Percentiles rank a stretch among this genome's conserved stretches.
phyloP scores from a whole-genome alignment of 108 stramenopile species.

The Skeletonema tropicum region DNA sequence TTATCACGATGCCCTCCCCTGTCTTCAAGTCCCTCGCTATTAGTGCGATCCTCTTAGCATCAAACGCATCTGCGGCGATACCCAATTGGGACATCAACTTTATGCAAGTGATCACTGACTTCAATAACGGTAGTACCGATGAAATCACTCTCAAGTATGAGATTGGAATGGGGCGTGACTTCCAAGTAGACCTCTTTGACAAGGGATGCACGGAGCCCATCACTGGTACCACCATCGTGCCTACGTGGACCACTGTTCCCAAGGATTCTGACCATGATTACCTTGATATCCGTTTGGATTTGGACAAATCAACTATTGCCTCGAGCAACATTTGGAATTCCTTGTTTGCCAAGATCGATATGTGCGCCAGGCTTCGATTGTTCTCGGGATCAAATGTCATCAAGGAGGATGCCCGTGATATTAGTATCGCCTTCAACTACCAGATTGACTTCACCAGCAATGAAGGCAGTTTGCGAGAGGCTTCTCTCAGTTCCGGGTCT shows the following conservation, averaged over 20 bases:
- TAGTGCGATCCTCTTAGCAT: conserved; percentile 25
- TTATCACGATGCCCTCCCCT: neutral
- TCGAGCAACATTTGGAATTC: conserved; percentile 31
- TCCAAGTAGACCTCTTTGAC: conserved; percentile 33
- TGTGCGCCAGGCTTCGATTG: conserved; percentile 36
- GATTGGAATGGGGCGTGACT: conserved; percentile 15
- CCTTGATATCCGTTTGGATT: conserved; percentile 25
- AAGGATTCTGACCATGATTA: conserved; percentile 25
- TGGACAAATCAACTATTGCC: conserved; percentile 32
- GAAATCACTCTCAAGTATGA: conserved; percentile 18
- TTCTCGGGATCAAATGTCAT: conserved; percentile 28
- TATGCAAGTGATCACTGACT: conserved; percentile 24
- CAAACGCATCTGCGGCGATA: conserved; percentile 14
- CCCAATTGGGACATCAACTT: conserved; percentile 44
- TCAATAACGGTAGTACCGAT: conserved; percentile 19
- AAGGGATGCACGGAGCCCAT: conserved; percentile 38
- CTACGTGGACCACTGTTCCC: neutral
- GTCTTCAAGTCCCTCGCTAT: conserved; percentile 18
- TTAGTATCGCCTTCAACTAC: conserved; percentile 31
- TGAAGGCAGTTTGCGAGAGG: conserved; percentile 3
- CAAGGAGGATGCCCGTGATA: conserved; percentile 32
- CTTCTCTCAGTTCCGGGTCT: conserved; percentile 16
- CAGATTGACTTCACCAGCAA: conserved; percentile 22
- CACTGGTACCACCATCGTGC: conserved; percentile 18
- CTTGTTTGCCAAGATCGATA: conserved; percentile 20